These are phyloP conservation scores for Avena atlantica DNA, from an alignment of 176 grass and related monocot genomes.

Conservation along the genomic window DNA sequence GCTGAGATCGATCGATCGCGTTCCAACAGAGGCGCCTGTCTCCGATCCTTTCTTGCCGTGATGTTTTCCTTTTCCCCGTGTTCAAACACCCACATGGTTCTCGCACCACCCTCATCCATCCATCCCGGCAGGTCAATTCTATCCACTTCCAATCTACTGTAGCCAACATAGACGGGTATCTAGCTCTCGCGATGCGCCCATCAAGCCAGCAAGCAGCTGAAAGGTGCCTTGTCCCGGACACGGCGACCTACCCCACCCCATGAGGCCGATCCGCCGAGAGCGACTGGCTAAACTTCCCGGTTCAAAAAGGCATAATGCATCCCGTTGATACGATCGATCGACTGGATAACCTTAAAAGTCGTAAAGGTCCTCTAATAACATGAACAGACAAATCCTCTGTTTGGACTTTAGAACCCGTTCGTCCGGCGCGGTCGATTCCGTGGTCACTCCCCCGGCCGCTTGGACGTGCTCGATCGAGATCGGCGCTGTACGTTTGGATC, in stretches of 20 bases:
- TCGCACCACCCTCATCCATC: too few relatives aligned
- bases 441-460: not conserved
- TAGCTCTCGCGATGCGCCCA: not conserved
- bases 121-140: too few relatives aligned
- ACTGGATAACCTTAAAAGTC: not conserved
- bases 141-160: not conserved
- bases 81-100: too few relatives aligned
- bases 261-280: slow-evolving; percentile 18
- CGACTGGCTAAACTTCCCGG: not conserved
- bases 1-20: not conserved
- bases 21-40: not conserved
- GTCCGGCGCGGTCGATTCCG: not conserved
- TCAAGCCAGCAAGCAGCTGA: slow-evolving; percentile 20
- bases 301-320: not conserved
- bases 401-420: slow-evolving; percentile 1
- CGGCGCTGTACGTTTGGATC: not conserved
- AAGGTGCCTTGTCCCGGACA: slow-evolving; percentile 34
- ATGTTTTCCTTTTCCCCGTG: not conserved
- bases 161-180: not conserved
- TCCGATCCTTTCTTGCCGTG: not conserved
- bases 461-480: not conserved
- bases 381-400: not conserved
- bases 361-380: not conserved
- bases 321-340: too few relatives aligned
- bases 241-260: slow-evolving; percentile 25